Evolutionary conservation across 2,329 filamentous ascomycete genomes (phyloP), one percentile per base, ranked within the genome.

Genomic region (Arthrobotrys megalospora): DNA sequence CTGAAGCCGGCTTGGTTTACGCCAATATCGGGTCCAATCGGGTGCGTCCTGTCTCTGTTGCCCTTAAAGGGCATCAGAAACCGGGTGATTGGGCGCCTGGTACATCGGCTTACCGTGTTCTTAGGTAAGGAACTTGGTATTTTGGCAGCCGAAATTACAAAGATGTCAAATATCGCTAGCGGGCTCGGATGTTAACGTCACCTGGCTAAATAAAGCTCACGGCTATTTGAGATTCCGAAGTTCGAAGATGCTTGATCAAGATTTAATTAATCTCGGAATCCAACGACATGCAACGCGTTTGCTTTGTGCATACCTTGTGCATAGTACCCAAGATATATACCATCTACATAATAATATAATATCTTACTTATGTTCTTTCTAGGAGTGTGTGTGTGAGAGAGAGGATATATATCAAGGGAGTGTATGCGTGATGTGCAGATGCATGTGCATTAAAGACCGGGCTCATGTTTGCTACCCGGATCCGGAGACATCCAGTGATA

Each of bases 1-100:
- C 67, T 71, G 55, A 60, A 60, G 55, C 36, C 53, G 52, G 45
- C 43, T 52, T 47, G 24, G 41, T 63, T 50, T 47, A 16, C 55
- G 48, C 38, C 66, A 38, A 48, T 24, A 58, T 77, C 73, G 73
- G 73, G 66, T 71, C 73, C 73, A 77, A 71, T 77, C 73, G 73
- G 73, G 66, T 67, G 73, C 48, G 45, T 24, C 63, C 60, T 60
- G 55, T 43, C 36, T 14, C 19, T 21, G 24, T 48, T 60, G 38
- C 19, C 52, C 55, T 60, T 60, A 24, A 43, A 43, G 36, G 36
- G 34, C 19, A 60, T 60, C n/a, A 43, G 60, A 64, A 64, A 64
- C 60, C 60, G 45, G 38, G n/a, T 58, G 16, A 58, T 58, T 58
- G 52, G 55, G 55, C 52, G 52, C 60, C 70, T 45, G n/a, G n/a